Conservation (phyloP, 2,329 filamentous ascomycete genomes). For the Ceratocystis cacaofunesta region DNA sequence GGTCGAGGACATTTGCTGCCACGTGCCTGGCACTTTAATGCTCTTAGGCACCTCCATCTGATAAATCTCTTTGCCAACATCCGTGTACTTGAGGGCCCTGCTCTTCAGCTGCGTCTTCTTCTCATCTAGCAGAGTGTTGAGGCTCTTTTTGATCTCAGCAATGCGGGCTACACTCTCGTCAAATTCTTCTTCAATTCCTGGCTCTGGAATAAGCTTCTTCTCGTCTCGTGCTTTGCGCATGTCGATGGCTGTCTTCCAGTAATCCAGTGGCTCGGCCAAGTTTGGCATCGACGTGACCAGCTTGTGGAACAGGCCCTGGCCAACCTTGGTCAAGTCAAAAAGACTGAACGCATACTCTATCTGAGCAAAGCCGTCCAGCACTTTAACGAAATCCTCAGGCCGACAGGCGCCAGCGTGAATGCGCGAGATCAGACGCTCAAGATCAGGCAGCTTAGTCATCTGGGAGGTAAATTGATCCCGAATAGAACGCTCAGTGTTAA, state of each 20-base stretch:
- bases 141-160: constrained; percentile 55
- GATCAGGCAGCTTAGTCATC: constrained; percentile 79
- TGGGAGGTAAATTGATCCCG: constrained; percentile 81
- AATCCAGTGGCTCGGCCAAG: constrained; percentile 55
- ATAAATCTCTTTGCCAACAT: constrained; percentile 94
- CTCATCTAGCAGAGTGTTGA: constrained; percentile 55
- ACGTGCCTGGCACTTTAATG: constrained; percentile 71
- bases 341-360: constrained; percentile 88
- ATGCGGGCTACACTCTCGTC: constrained; percentile 69
- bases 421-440: constrained; percentile 85
- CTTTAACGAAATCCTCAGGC: constrained; percentile 80
- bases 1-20: constrained; percentile 95
- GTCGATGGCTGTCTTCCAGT: constrained; percentile 89
- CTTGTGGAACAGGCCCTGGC: constrained; percentile 69
- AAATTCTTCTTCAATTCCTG: constrained; percentile 81
- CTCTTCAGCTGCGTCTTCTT: constrained; percentile 62
- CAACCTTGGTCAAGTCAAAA: constrained; percentile 56
- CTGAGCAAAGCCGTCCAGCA: constrained; percentile 92
- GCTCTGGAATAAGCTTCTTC: constrained; percentile 70
- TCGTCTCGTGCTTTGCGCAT: constrained; percentile 61
- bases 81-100: constrained; percentile 56
- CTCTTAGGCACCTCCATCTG: constrained; percentile 81
- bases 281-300: constrained; percentile 78
- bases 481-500: constrained; percentile 68
- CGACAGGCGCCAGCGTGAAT: constrained; percentile 86